Evolutionary conservation across 192 early-diverging fungal genomes (phyloP).

Genomic region (Mycoemilia scoparia): DNA sequence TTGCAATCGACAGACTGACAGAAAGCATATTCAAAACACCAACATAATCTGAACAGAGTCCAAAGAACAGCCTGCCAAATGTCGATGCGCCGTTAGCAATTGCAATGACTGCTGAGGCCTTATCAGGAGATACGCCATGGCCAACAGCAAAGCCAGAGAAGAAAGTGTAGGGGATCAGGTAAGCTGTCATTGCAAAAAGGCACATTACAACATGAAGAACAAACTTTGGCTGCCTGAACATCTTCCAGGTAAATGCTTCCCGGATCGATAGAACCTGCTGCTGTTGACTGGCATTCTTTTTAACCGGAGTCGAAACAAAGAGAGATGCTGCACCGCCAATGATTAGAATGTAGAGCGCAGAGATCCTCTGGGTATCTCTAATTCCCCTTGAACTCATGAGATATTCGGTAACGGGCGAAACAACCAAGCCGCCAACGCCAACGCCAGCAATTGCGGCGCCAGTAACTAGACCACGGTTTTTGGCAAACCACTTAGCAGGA

Average conservation of each 20-base stretch:
- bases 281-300: constrained; percentile 1
- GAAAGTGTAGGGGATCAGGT: constrained; percentile 20
- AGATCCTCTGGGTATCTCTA: constrained; percentile 28
- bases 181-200: constrained; percentile 24
- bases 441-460: constrained; percentile 47
- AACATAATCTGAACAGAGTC: constrained; percentile 16
- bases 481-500: constrained; percentile 44
- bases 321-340: constrained; percentile 14
- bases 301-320: constrained; percentile 12
- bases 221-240: constrained; percentile 14
- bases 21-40: constrained; percentile 21
- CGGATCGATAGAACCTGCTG: constrained; percentile 7
- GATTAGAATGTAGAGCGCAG: constrained; percentile 28
- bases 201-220: constrained; percentile 13
- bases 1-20: constrained; percentile 5
- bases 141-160: constrained; percentile 18
- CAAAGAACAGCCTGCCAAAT: constrained; percentile 11
- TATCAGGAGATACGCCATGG: constrained; percentile 12
- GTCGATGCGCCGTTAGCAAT: constrained; percentile 23
- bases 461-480: constrained; percentile 36
- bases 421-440: constrained; percentile 39
- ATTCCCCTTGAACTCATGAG: constrained; percentile 17
- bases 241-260: constrained; percentile 14
- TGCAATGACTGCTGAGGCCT: constrained; percentile 20
- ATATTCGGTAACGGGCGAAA: constrained; percentile 34